These are phyloP conservation scores for Colletotrichum abscissum DNA, from an alignment of 2,329 filamentous ascomycete genomes.

Conservation along the genomic window DNA sequence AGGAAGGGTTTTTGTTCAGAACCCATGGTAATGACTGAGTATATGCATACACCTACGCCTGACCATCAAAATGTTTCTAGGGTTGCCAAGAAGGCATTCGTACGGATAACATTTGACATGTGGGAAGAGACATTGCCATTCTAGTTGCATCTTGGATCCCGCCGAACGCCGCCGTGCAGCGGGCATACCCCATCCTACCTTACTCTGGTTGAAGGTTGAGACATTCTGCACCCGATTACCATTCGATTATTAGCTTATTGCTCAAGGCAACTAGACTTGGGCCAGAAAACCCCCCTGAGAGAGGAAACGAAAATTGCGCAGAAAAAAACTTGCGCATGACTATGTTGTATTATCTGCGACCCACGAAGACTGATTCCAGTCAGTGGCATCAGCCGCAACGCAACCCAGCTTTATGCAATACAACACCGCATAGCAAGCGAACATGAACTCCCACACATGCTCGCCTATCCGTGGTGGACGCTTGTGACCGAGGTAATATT, in stretches of 20 bases:
- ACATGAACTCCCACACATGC: background rate
- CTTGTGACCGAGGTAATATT: background rate
- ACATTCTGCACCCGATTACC: background rate
- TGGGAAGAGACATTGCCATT: background rate
- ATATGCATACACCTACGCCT: background rate
- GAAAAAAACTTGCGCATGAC: background rate
- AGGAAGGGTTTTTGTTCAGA: background rate
- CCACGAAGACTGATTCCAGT: background rate
- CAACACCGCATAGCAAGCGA: slow-evolving; percentile 1
- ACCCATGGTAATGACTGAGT: background rate
- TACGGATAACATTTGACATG: background rate
- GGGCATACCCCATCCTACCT: background rate
- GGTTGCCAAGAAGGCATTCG: background rate
- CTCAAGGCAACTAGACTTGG: background rate
- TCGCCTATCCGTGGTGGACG: background rate
- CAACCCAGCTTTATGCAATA: background rate
- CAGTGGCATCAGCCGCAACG: background rate
- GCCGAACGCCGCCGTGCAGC: background rate
- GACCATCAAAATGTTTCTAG: background rate
- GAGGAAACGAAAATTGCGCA: background rate
- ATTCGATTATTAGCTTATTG: background rate
- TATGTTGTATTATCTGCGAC: background rate
- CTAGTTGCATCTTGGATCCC: background rate
- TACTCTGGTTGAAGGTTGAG: background rate
- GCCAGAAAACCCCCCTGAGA: background rate